phyloP scores from a whole-genome alignment of 805 yeast genomes.

The Metschnikowia cubensis region DNA sequence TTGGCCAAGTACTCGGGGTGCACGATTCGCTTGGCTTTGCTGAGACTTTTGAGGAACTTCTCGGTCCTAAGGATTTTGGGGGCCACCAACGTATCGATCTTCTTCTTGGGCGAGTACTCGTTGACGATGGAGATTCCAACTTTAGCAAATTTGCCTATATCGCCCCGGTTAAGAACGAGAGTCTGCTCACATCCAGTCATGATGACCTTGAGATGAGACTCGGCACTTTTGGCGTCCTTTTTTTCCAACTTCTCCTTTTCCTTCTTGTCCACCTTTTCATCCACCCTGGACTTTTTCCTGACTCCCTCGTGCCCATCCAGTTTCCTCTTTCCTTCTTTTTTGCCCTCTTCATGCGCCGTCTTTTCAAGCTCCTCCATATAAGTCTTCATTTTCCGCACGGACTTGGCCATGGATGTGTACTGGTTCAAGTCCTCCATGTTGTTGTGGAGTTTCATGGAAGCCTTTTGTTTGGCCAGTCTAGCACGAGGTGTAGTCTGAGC shows the following conservation, averaged over 20 bases:
- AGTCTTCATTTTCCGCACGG: slow-evolving; percentile 36
- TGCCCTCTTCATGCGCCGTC: slow-evolving; percentile 3
- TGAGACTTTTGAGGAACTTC: slow-evolving; percentile 71
- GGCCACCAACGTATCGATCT: slow-evolving; percentile 56
- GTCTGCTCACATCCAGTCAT: slow-evolving; percentile 63
- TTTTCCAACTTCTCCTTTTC: neutral
- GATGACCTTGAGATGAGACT: slow-evolving; percentile 43
- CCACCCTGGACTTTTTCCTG: neutral
- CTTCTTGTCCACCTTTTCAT: neutral
- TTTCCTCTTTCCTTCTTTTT: slow-evolving; percentile 3
- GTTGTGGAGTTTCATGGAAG: slow-evolving; percentile 60
- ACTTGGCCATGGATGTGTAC: slow-evolving; percentile 50
- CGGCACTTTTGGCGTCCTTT: slow-evolving; percentile 6
- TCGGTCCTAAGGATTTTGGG: slow-evolving; percentile 84
- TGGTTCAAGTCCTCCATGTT: slow-evolving; percentile 66
- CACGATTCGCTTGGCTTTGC: slow-evolving; percentile 50
- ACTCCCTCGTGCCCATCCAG: neutral
- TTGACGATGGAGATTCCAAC: slow-evolving; percentile 56
- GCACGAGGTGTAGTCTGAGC: slow-evolving; percentile 14
- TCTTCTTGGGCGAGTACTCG: slow-evolving; percentile 36
- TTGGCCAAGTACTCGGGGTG: slow-evolving; percentile 45
- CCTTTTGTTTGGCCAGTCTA: slow-evolving; percentile 63
- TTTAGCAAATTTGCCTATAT: slow-evolving; percentile 38
- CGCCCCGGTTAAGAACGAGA: slow-evolving; percentile 37
- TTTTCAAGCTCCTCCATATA: slow-evolving; percentile 34